Evolutionary conservation across 2,329 filamentous ascomycete genomes (phyloP).

Genomic region (Calonectria pauciramosa): DNA sequence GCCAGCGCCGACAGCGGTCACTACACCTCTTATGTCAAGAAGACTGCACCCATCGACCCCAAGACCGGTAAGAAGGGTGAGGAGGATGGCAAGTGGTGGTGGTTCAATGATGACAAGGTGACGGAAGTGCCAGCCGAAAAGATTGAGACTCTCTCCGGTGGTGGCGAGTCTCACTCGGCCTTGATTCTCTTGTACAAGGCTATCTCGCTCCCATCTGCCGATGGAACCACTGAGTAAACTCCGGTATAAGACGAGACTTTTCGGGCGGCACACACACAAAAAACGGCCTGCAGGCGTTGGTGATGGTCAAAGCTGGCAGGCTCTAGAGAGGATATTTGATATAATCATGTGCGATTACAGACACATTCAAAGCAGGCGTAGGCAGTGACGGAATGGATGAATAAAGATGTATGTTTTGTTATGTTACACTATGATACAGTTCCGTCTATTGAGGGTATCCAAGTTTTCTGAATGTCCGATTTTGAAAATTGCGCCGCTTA

Average conservation of each 20-base stretch:
- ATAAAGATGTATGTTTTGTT: constrained; percentile 28
- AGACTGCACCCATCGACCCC: constrained; percentile 79
- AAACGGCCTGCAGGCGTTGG: constrained; percentile 20
- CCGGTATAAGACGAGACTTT: not conserved
- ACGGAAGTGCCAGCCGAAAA: constrained; percentile 92
- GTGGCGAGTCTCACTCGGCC: constrained; percentile 88
- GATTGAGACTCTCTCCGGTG: constrained; percentile 90
- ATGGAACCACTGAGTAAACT: constrained; percentile 55
- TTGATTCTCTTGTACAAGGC: constrained; percentile 85
- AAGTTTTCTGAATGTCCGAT: constrained; percentile 1
- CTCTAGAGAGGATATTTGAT: constrained; percentile 20
- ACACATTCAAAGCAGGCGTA: constrained; percentile 35
- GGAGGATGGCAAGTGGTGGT: constrained; percentile 98
- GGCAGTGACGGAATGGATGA: constrained; percentile 32
- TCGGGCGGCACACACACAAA: constrained; percentile 7
- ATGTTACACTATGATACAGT: constrained; percentile 30
- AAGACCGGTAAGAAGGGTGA: constrained; percentile 82
- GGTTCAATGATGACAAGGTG: constrained; percentile 99
- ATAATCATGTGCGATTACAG: constrained; percentile 22
- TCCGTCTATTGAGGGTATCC: constrained; percentile 38
- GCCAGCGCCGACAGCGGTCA: constrained; percentile 97
- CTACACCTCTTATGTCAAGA: constrained; percentile 98
- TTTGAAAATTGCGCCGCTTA: constrained; percentile 4
- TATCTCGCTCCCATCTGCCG: constrained; percentile 74
- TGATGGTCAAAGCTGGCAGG: constrained; percentile 16